Conservation (phyloP, 2,329 filamentous ascomycete species). For the Claviceps pazoutovae region DNA sequence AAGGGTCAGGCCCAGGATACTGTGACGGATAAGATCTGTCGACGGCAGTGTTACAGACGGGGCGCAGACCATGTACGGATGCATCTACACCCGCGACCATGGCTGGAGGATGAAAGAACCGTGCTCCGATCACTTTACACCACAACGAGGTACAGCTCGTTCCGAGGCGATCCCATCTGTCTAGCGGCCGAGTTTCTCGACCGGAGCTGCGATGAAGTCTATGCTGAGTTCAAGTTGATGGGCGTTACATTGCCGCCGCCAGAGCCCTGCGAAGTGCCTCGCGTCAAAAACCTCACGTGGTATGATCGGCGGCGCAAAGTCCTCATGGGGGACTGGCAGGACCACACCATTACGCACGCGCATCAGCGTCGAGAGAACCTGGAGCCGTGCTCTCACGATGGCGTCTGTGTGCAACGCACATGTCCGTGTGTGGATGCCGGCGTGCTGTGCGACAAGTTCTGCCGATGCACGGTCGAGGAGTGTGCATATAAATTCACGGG, state of each 20-base stretch:
- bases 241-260: conserved; percentile 13
- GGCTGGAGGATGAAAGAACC: conserved; percentile 35
- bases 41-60: conserved; percentile 27
- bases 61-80: conserved; percentile 9
- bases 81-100: conserved; percentile 16
- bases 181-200: conserved; percentile 35
- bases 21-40: conserved; percentile 16
- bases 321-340: conserved; percentile 40
- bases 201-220: conserved; percentile 38
- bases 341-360: conserved; percentile 39
- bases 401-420: conserved; percentile 44
- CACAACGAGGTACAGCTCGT: conserved; percentile 26
- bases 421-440: conserved; percentile 50
- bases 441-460: conserved; percentile 61
- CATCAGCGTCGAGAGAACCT: conserved; percentile 43
- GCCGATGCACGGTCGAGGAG: conserved; percentile 43
- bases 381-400: conserved; percentile 56
- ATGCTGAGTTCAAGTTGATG: conserved; percentile 17
- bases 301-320: conserved; percentile 43
- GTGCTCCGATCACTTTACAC: conserved; percentile 34
- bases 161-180: conserved; percentile 31
- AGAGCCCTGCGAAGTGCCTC: conserved; percentile 17
- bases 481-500: conserved; percentile 54
- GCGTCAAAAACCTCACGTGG: conserved; percentile 35
- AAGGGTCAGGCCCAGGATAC: conserved; percentile 4